Percentiles rank a stretch among this genome's conserved stretches.
Conservation (phyloP, 768 basidiomycete genomes). For the Lactifluus pinguis region DNA sequence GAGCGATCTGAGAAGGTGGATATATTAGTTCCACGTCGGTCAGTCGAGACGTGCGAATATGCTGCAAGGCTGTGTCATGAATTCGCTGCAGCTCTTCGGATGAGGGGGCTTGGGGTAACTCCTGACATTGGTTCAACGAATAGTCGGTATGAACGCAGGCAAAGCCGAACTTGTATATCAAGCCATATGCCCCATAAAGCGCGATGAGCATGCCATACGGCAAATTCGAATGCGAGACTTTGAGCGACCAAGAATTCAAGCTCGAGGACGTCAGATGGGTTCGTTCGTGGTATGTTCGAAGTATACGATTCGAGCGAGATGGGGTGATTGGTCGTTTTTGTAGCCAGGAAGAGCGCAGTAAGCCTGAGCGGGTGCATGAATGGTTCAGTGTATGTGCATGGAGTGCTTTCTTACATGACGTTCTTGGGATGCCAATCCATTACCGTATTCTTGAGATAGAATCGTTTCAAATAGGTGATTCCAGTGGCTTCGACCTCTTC, state of each 20-base stretch:
- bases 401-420: constrained; percentile 67
- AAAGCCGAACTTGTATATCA: constrained; percentile 63
- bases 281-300: constrained; percentile 71
- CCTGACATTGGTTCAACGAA: constrained; percentile 32
- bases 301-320: constrained; percentile 84
- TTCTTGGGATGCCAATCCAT: constrained; percentile 99
- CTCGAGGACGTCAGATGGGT: constrained; percentile 77
- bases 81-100: constrained; percentile 41
- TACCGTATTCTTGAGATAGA: constrained; percentile 94
- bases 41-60: constrained; percentile 72
- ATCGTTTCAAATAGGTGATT: constrained; percentile 85
- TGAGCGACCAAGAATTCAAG: constrained; percentile 96
- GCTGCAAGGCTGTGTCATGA: constrained; percentile 56
- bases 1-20: constrained; percentile 87
- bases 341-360: constrained; percentile 88
- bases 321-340: constrained; percentile 94
- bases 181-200: constrained; percentile 85
- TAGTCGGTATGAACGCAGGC: constrained; percentile 11
- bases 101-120: constrained; percentile 40
- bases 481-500: constrained; percentile 94
- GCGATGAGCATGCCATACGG: constrained; percentile 84
- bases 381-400: not conserved
- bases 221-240: constrained; percentile 88
- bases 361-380: constrained; percentile 46
- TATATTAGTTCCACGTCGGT: constrained; percentile 90